Evolutionary conservation across 2,329 filamentous ascomycete genomes (phyloP), one percentile per base, ranked within the genome.

Genomic region (Ustulina deusta): DNA sequence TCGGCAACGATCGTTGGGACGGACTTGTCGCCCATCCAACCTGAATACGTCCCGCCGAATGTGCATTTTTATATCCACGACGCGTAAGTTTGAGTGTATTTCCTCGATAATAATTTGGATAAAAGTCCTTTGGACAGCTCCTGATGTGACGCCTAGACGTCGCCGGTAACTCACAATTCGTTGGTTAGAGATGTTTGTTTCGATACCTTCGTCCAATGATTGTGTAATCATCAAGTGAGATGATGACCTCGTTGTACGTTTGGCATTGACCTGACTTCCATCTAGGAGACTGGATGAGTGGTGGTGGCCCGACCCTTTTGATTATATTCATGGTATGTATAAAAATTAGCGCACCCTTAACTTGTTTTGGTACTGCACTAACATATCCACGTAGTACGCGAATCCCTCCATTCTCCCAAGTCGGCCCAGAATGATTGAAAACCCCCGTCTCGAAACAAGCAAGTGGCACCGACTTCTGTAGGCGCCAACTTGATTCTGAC

Each of bases 41-140:
- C 90, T 2, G 80, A 81, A 4, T 82, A 86, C 55, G 89, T 93
- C 0, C 91, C 92, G 0, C 85, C 87, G 20, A 94, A 94, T 69
- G 90, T 93, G 15, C 87, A 89, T 69, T 94, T 94, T 71, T 88
- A 89, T 68, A 85, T 94, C 52, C 91, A 93, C 74, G 91, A 94
- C 73, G 84, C 84, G 77, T 81, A 74, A 76, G 58, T 69, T 40
- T 6, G 78, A 80, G 75, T 72, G 79, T 76, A 6, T 15, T 13
- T 44, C 1, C 38, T 34, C 36, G 20, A 2, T 36, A 3, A 29
- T 17, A 27, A 10, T 34, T 9, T 44, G 20, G n/a, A 40, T 42
- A 20, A 42, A 34, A 17, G 29, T 40, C 42, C 22, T 38, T 38
- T 27, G 34, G 6, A 40, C 15, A 36, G 36, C 6, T 17, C 17